Base-by-base conservation (phyloP, 1,139 yeast species). In the Candida buenavistaensis region DNA sequence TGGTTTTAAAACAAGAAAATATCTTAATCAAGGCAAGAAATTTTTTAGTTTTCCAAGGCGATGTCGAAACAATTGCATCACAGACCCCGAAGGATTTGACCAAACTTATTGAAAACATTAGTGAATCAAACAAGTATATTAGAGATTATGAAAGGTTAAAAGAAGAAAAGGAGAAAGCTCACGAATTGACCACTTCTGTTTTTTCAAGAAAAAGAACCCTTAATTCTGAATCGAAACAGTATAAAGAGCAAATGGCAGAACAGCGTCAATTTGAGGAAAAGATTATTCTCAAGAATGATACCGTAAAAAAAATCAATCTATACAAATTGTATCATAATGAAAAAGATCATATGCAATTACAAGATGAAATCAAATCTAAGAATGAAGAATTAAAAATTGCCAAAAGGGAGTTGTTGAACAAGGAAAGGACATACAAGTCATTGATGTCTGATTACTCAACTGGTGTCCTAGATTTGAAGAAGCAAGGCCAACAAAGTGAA, bases 11-110 rank as follows among this genome's bases (percentile, higher is more conserved):
- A 46, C 67, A 68, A n/a, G 95, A 90, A 53, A 86, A 87, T 50
- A 89, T 94, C 39, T 64, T 90, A 43, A 84, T 89, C 45, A 87
- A 86, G 54, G 97, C 97, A 2, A 77, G 90, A 51, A 90, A 94
- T 57, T 92, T 92, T 53, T 64, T 92, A 44, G 97, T 94, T 11
- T 90, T 92, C 55, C 98, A 92, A 64, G 98, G 98, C 38, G 97
- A 92, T 54, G 95, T 92, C 31, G 98, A 92, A 55, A 84, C 83
- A 47, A 82, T 92, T 34, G 98, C 98, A 0, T 75, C 95, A 2
- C 96, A 90, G 55, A 80, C 92, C 0, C 79, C 97, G 0, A 61
- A 63, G 28, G 96, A 88, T 31, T 68, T 92, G 41, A 78, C 95
- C 3, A 72, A 65, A 32, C 61, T 90, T 44, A 66, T 94, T 37